Evolutionary conservation across 805 yeast genomes (phyloP), one percentile per base, ranked within the genome.

Genomic region (Tetrapisispora phaffii): DNA sequence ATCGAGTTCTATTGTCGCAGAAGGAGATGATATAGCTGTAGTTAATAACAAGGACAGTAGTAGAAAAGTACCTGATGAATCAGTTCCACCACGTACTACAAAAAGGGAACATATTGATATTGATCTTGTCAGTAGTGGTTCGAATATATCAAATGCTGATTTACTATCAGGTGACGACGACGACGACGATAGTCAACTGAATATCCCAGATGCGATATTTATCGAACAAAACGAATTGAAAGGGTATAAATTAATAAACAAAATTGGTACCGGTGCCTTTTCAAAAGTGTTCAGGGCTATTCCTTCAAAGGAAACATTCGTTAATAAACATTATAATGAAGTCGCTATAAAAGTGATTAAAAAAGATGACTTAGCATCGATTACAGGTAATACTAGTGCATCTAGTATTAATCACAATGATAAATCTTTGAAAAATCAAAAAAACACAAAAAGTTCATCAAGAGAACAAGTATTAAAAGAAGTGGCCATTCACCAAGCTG

Each of bases 191-290:
- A 38, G 41, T 26, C 41, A 31, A 35, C n/a, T 42, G 5, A 41
- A 40, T 20, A 28, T 31, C 2, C 43, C 47, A 7, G 44, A 44
- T 13, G 39, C 21, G 4, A 12, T 34, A 17, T 63, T 66, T 21
- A 55, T 56, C 12, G 66, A 66, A 39, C 76, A 73, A 51, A 53
- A 56, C 34, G 61, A 58, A 39, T 44, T 63, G n/a, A 55, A 36
- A 36, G 60, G 55, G 6, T 76, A 71, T 53, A 60, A 58, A 44
- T 56, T 76, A 20, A 47, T 71, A 2, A 67, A 69, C 41, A 69
- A 72, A 56, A 72, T 84, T 47, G 94, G 94, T 15, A 89, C 84
- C 58, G 94, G 94, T 17, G 89, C 93, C 0, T 84, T 84, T 52
- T 80, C 89, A 2, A 73, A 75, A 23, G 94, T 84, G n/a, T 80